Evolutionary conservation across 2,329 filamentous ascomycete genomes (phyloP), one percentile per base, ranked within the genome.

Genomic region (Xylariaceae sp.): DNA sequence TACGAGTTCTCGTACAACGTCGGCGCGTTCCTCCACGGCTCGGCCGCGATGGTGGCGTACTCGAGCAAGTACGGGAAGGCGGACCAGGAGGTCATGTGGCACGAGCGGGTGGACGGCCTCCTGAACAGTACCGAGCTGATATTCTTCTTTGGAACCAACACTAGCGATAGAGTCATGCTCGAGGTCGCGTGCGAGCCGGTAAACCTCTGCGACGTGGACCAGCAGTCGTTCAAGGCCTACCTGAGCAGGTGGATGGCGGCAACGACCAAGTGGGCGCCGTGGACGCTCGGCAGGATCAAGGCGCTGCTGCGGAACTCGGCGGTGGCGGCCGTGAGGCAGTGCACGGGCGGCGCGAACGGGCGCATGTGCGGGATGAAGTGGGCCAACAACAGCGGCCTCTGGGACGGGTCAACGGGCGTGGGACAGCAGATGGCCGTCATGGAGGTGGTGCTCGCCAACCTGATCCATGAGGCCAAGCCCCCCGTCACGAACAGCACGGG

Each of bases 1-100:
- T 75, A 81, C 43, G 80, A 84, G 53, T 88, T 81, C 69, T 75
- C 75, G 1, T 85, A 85, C 62, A 86, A 85, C 51, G 71, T 74
- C 5, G 83, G 81, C 12, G 73, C 73, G 6, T 79, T 81, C 54
- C 69, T 88, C 28, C 70, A 78, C 2, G 82, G 82, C 7, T 73
- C 75, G 0, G 79, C 81, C 2, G 81, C 78, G 53, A 80, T 85
- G 74, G 83, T 79, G 56, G 84, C 83, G 56, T 69, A 85, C 50
- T 69, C 66, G 14, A 68, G 66, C 14, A 63, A 59, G 34, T 38
- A 43, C 0, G 43, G 40, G 1, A 40, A 55, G 7, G 8, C 39
- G 2, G 35, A 40, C 34, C 65, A 67, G 13, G 63, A 65, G 21
- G 54, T 66, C 3, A 59, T 67, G 5, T 85, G 81, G 81, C 70